Evolutionary conservation across 345 rosid species (phyloP), one percentile per base, ranked within the genome.

Genomic region (Salix exigua): DNA sequence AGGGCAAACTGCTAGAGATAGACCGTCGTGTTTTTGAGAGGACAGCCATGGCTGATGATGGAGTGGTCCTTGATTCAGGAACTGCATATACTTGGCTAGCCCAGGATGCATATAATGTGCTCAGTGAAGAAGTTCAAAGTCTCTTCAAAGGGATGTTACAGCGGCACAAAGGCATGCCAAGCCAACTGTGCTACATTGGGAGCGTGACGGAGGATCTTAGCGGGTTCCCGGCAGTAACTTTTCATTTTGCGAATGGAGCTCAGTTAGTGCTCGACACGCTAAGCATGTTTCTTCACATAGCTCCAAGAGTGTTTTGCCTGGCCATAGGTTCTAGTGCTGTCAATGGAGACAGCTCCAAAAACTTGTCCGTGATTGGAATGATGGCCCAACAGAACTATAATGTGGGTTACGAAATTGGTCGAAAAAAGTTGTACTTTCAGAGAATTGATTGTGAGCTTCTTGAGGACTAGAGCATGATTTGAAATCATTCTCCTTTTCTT

Each of bases 161-260:
- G 17, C 64, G 33, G 19, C 12, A 58, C 64, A 31, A 25, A 16
- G 19, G 1, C 6, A 64, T 7, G 7, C 35, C 53, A 18, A 38
- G 67, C 50, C 17, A 19, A 7, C 25, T 85, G 74, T 91, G 95
- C 64, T 91, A 83, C 70, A 33, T 44, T 0, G 91, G 95, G 48
- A 60, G 71, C 11, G 5, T 76, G 7, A 7, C 12, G 23, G 19
- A 38, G 50, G 77, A 81, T 21, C 74, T 81, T 2, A 1, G 8
- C 0, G 80, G 77, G 10, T 81, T 81, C 31, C 83, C 77, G 8
- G 66, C 4, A 1, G 77, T 66, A 0, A 73, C 77, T 25, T 73
- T 76, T 13, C 80, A 81, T 28, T 62, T 81, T 14, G 46, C 71
- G 5, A 66, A 61, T 17, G 77, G 77, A 25, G 80, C 77, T 1